Evolutionary conservation across 805 yeast genomes (phyloP).

Genomic region (Cyberlindnera amylophila): DNA sequence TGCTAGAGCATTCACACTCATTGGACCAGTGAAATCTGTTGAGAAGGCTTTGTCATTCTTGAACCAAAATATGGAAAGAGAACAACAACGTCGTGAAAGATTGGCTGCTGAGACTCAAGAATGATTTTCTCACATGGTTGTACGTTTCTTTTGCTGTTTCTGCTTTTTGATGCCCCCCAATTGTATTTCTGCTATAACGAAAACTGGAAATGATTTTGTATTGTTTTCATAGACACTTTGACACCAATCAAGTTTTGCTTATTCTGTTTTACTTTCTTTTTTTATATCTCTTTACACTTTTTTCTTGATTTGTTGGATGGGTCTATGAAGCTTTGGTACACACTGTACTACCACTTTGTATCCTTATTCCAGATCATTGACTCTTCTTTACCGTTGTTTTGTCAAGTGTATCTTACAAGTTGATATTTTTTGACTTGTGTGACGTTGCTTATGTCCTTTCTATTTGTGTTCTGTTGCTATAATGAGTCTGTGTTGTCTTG

Average conservation of each 20-base stretch:
- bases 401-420: neutral
- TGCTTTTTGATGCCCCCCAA: too few species aligned
- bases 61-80: constrained; percentile 55
- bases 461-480: neutral
- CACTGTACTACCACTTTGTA: neutral
- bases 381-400: too few species aligned
- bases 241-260: neutral
- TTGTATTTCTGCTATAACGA: neutral
- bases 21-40: constrained; percentile 48
- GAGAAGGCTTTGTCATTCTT: constrained; percentile 57
- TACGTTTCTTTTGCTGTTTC: too few species aligned
- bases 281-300: neutral
- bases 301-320: neutral
- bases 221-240: constrained; percentile 3
- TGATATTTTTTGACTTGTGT: neutral
- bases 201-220: neutral
- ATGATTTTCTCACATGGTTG: too few species aligned
- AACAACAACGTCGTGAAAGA: constrained; percentile 46
- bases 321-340: too few species aligned
- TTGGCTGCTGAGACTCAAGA: constrained; percentile 19
- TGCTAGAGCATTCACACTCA: constrained; percentile 67
- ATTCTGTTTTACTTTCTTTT: neutral
- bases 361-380: neutral
- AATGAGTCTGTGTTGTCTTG: neutral
- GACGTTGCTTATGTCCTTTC: neutral